Percentiles rank a stretch among this genome's conserved stretches.
Evolutionary conservation across 768 basidiomycete genomes (phyloP).

Genomic region (Amanita exitialis): DNA sequence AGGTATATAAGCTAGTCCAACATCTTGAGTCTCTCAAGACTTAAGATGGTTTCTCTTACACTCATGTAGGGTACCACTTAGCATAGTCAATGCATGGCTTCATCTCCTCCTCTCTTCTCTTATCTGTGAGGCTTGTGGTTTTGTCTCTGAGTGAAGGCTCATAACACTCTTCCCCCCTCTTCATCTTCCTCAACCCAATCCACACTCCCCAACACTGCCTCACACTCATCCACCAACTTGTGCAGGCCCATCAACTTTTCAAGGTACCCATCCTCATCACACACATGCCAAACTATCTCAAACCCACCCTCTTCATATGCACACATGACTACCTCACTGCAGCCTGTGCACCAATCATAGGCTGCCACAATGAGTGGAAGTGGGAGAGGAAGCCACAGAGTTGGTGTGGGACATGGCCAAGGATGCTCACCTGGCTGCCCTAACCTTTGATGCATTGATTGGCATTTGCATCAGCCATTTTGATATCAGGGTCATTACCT

Average conservation of each 20-base stretch:
- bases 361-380: constrained; percentile 85
- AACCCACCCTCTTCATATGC: constrained; percentile 80
- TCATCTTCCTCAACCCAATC: constrained; percentile 69
- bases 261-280: constrained; percentile 72
- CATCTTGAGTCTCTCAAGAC: too few relatives aligned
- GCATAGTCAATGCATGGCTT: too few relatives aligned
- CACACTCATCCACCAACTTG: constrained; percentile 64
- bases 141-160: too few relatives aligned
- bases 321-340: constrained; percentile 70
- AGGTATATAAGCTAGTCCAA: too few relatives aligned
- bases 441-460: too few relatives aligned
- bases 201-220: constrained; percentile 56
- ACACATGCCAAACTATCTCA: constrained; percentile 67
- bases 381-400: constrained; percentile 83
- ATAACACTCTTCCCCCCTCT: too few relatives aligned
- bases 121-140: too few relatives aligned
- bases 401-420: constrained; percentile 91
- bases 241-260: constrained; percentile 74
- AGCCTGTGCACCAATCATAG: constrained; percentile 85
- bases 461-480: too few relatives aligned
- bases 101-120: too few relatives aligned
- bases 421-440: constrained; percentile 33
- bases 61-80: too few relatives aligned
- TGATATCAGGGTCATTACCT: too few relatives aligned
- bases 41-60: too few relatives aligned